Evolutionary conservation across 2,329 filamentous ascomycete genomes (phyloP).

Genomic region (Nothopassalora personata): DNA sequence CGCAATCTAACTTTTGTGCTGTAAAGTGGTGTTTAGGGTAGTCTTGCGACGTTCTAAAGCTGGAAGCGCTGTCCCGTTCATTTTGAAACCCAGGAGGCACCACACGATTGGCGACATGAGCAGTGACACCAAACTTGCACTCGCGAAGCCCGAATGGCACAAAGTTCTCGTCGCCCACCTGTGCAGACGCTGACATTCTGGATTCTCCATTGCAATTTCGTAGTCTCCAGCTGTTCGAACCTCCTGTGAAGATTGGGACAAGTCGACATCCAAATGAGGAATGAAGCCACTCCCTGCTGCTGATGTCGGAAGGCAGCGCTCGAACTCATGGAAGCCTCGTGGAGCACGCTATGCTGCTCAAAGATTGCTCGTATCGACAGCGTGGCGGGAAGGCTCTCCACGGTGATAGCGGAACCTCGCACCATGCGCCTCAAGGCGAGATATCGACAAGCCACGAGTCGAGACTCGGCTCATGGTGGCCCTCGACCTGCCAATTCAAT

Average conservation of each 20-base stretch:
- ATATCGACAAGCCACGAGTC: not conserved
- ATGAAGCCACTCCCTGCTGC: not conserved
- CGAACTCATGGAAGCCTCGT: not conserved
- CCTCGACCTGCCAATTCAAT: conserved; percentile 15
- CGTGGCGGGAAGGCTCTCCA: no score
- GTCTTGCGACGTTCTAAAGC: no score
- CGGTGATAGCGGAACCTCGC: no score
- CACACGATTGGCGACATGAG: not conserved
- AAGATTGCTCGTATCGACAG: not conserved
- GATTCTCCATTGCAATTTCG: not conserved
- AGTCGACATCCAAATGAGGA: not conserved
- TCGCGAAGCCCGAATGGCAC: not conserved
- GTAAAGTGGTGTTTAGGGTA: no score
- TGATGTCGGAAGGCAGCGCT: not conserved
- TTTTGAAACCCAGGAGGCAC: not conserved
- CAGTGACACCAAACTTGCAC: not conserved
- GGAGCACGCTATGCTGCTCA: not conserved
- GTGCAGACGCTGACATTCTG: not conserved
- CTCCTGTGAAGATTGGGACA: not conserved
- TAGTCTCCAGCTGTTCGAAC: not conserved
- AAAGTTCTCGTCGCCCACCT: not conserved
- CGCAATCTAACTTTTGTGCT: no score
- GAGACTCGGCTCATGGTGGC: not conserved
- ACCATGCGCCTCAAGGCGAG: not conserved
- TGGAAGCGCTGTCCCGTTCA: no score